These are phyloP conservation scores for Lachancea sp. DNA, from an alignment of 805 yeast species.

Conservation along the genomic window DNA sequence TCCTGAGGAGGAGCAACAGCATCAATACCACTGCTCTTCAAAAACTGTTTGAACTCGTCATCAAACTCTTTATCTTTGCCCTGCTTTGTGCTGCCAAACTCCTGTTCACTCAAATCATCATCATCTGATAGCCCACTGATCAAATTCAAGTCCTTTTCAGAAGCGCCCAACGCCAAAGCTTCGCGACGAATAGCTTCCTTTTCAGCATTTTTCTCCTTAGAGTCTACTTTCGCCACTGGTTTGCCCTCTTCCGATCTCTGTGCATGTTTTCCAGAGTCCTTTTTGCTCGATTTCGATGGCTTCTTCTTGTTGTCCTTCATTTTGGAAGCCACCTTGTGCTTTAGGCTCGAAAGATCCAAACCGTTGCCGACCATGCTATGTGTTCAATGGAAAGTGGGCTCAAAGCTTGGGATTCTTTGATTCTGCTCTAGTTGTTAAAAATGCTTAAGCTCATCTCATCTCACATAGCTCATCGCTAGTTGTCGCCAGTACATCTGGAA, in stretches of 20 bases:
- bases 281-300: slow-evolving; percentile 19
- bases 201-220: slow-evolving; percentile 8
- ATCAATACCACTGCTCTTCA: slow-evolving; percentile 62
- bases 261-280: slow-evolving; percentile 15
- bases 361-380: slow-evolving; percentile 5
- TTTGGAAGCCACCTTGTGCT: slow-evolving; percentile 56
- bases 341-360: slow-evolving; percentile 44
- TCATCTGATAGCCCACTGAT: slow-evolving; percentile 50
- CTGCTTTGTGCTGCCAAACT: slow-evolving; percentile 36
- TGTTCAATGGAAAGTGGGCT: not conserved
- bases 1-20: slow-evolving; percentile 33
- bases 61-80: slow-evolving; percentile 37
- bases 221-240: not conserved
- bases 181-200: slow-evolving; percentile 48
- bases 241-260: slow-evolving; percentile 6
- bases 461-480: not conserved
- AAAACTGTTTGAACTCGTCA: slow-evolving; percentile 52
- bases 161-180: slow-evolving; percentile 78
- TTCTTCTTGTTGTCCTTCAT: slow-evolving; percentile 32
- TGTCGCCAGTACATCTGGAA: not conserved
- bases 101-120: slow-evolving; percentile 38
- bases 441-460: slow-evolving; percentile 4
- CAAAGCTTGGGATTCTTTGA: not conserved
- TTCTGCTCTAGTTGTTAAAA: not conserved
- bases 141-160: slow-evolving; percentile 70